Evolutionary conservation across 495 filamentous ascomycete genomes (phyloP), one percentile per base, ranked within the genome.

Genomic region (Penicillium waksmanii): DNA sequence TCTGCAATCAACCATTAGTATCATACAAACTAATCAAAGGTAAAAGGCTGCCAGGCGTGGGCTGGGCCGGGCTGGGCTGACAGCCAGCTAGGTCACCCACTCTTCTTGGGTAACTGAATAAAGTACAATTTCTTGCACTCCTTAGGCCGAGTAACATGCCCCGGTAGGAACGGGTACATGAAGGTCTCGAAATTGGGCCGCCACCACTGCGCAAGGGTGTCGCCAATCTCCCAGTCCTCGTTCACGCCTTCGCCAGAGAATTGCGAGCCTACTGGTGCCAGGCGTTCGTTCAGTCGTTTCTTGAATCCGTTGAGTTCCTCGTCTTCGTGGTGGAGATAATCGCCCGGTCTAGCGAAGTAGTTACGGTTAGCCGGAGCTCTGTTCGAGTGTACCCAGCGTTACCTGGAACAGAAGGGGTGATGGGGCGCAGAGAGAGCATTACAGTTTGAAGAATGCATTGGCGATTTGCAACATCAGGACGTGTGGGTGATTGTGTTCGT

Each of bases 91-190:
- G 27, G 27, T 31, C 5, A 84, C 89, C 31, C 82, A 96, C 93
- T 98, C 60, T 89, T 92, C 71, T 90, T 84, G 0, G 95, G 95
- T 18, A 98, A 76, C 74, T 96, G 90, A 51, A 98, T 96, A 55
- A 98, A 91, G 72, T 97, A 98, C 50, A 97, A 80, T 84, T 98
- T 98, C 82, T 98, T 98, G 80, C 93, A 97, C 82, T 98, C 95
- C 81, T 97, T 98, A 17, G 95, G 95, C 43, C 96, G 83, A 9
- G 95, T 96, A 57, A 96, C 90, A 73, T 98, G 95, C 17, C 92
- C 90, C 7, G 95, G 95, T 46, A 97, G 86, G 75, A 96, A 98
- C 1, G 95, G 95, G 73, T 98, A 98, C 95, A 97, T 97, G 80
- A 97, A 98, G 1, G 95, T 98, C 80, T 98, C 95, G 68, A 98